A percentile compares a stretch with the other conserved stretches of the same genome.
Conservation (phyloP, 1,139 yeast species). For the Scheffersomyces lignicola region DNA sequence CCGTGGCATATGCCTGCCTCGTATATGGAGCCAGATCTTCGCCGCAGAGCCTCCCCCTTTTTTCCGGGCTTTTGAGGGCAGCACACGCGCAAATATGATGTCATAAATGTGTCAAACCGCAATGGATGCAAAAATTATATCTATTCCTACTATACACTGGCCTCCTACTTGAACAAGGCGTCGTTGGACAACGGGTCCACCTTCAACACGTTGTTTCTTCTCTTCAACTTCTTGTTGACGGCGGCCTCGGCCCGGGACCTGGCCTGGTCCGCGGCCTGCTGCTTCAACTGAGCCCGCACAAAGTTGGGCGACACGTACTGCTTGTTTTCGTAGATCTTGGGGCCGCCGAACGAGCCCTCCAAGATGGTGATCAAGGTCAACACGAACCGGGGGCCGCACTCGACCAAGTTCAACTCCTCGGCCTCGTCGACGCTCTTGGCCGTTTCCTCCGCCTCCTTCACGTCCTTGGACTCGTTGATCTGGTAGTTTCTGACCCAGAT, state of each 20-base stretch:
- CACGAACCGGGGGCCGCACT: constrained; percentile 96
- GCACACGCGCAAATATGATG: too few relatives aligned
- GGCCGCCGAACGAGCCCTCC: constrained; percentile 98
- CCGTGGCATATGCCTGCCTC: too few relatives aligned
- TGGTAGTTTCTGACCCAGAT: constrained; percentile 97
- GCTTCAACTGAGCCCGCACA: constrained; percentile 85
- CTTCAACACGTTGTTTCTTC: constrained; percentile 71
- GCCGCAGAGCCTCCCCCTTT: too few relatives aligned
- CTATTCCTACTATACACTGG: not conserved
- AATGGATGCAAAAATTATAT: constrained; percentile 2
- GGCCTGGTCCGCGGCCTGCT: constrained; percentile 80
- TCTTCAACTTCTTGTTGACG: constrained; percentile 68
- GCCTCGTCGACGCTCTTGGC: constrained; percentile 36
- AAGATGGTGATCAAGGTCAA: constrained; percentile 87
- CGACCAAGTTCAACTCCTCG: constrained; percentile 74
- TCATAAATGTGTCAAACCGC: too few relatives aligned
- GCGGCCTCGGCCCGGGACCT: constrained; percentile 79
- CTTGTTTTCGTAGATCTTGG: constrained; percentile 94
- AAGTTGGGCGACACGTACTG: constrained; percentile 96
- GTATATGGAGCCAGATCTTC: too few relatives aligned
- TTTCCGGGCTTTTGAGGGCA: too few relatives aligned
- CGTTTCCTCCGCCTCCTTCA: constrained; percentile 32
- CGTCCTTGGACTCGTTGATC: constrained; percentile 69
- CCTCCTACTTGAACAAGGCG: constrained; percentile 58
- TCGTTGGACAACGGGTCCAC: constrained; percentile 86